These are phyloP conservation scores for Poterioochromonas sp. DNA, from an alignment of 352 stramenopile species.

Conservation along the genomic window DNA sequence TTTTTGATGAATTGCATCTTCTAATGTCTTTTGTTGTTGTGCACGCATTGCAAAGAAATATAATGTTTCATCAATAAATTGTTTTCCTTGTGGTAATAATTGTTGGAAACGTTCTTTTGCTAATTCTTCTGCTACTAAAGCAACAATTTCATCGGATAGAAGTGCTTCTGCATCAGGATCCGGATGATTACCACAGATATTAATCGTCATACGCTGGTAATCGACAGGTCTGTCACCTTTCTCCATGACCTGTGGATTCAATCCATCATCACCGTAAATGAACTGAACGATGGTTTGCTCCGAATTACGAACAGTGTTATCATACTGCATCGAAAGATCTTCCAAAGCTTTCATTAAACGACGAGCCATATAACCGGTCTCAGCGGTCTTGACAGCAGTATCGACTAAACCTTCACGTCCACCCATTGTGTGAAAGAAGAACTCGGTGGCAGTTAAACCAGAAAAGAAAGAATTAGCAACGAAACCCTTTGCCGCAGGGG, in stretches of 20 bases:
- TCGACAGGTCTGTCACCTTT: conserved; percentile 85
- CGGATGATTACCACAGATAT: conserved; percentile 69
- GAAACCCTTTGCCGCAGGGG: conserved; percentile 95
- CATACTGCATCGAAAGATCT: conserved; percentile 89
- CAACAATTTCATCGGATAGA: conserved; percentile 64
- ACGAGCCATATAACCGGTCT: conserved; percentile 98
- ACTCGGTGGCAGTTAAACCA: conserved; percentile 95
- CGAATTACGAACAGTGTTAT: conserved; percentile 71
- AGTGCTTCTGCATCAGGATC: conserved; percentile 49
- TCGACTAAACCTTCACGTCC: conserved; percentile 98
- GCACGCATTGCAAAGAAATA: conserved; percentile 65
- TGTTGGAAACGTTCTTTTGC: conserved; percentile 56
- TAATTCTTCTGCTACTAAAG: conserved; percentile 68
- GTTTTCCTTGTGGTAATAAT: conserved; percentile 70
- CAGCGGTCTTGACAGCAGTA: conserved; percentile 97
- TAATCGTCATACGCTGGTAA: conserved; percentile 79
- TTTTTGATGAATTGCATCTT: neutral
- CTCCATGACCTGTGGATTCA: conserved; percentile 83
- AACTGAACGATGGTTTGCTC: conserved; percentile 94
- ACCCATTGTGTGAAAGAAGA: conserved; percentile 99
- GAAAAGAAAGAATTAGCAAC: conserved; percentile 98
- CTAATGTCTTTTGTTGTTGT: conserved; percentile 49
- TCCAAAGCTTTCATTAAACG: conserved; percentile 89
- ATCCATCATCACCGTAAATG: conserved; percentile 95
- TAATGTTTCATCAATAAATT: conserved; percentile 76